Base-by-base conservation (phyloP, 768 basidiomycete genomes). In the Tricholoma hemisulphureum region DNA sequence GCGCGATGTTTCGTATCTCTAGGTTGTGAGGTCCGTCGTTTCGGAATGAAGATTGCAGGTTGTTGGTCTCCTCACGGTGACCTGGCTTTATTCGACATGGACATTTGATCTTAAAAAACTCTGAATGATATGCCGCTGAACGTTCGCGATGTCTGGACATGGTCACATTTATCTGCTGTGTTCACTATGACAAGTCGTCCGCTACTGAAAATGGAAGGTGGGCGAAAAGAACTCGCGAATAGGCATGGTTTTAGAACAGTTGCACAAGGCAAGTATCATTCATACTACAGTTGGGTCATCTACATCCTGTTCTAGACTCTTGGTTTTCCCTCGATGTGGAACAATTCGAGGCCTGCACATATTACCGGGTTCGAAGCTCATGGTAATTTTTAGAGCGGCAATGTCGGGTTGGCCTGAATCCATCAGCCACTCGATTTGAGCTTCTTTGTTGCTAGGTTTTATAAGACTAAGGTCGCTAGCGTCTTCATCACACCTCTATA, bases 391-490 rank as follows among this genome's bases (percentile, higher is more conserved):
- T 49, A 48, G 46, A 48, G 46, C 26, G 46, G 46, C 46, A 49
- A 4, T 24, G 24, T 16, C 39, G 11, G 13, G 18, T 20, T 41
- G 39, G 10, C 8, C 46, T 49, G 26, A 49, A 18, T 45, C 43
- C 23, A 24, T 45, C 21, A 45, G 43, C 23, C 21, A 41, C 18
- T 23, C n/a, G 20, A 23, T 11, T 7, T 28, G 46, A 6, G 16
- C 46, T 46, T 50, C 48, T 28, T 34, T 3, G 18, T 6, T 8
- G 29, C 28, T 8, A 49, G 8, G 34, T 24, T 57, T 64, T 62
- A 58, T 56, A 49, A 52, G 26, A 28, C 24, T 29, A 39, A 23
- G 28, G 16, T 13, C 20, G 46, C 9, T 13, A 20, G 26, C 7
- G 16, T 49, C 26, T 23, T n/a, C 6, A 35, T 29, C 20, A n/a